Base-by-base conservation (phyloP, 768 basidiomycete species). In the Paxillus involutus region DNA sequence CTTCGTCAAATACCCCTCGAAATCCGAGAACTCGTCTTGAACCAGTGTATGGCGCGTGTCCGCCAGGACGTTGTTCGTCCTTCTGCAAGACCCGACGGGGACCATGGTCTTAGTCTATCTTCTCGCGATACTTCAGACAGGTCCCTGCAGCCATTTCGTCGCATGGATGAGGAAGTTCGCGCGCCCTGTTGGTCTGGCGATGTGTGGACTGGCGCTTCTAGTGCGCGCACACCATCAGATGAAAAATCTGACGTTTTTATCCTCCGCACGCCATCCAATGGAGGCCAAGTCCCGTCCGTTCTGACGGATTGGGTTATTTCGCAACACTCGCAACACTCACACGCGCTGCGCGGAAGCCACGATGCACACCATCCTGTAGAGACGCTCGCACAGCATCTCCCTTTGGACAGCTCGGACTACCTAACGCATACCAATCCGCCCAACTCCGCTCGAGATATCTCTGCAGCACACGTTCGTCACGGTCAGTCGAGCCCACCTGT, bases 361-460 rank as follows among this genome's bases (percentile, higher is more conserved):
- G 11, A 47, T 17, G 2, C 9, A 26, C 1, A 1, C 65, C 65
- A 67, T 44, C 59, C 66, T 67, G 65, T 68, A 44, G 39, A 3
- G 13, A 36, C 57, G 44, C 53, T 26, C 1, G 33, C 56, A 59
- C 57, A 61, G 61, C 63, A 39, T 8, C 0, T 11, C 2, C 8
- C 6, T 19, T 30, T 3, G 2, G n/a, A 2, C 6, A 37, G n/a
- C 24, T 6, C 19, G 16, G 17, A 13, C 11, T 3, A 37, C 14
- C 1, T 13, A 6, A 10, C 30, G 1, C 10, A 48, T 33, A 32
- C 19, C 10, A 24, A 29, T 46, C 10, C 13, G 26, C 35, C 41
- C 11, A 8, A 36, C 2, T 17, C 29, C 43, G 30, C 58, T n/a
- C 12, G 12, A 35, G 12, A 35, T 2, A 35, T 8, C 9, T 32